Evolutionary conservation across 257 asterid genomes (phyloP).

Genomic region (Solanum dulcamara): DNA sequence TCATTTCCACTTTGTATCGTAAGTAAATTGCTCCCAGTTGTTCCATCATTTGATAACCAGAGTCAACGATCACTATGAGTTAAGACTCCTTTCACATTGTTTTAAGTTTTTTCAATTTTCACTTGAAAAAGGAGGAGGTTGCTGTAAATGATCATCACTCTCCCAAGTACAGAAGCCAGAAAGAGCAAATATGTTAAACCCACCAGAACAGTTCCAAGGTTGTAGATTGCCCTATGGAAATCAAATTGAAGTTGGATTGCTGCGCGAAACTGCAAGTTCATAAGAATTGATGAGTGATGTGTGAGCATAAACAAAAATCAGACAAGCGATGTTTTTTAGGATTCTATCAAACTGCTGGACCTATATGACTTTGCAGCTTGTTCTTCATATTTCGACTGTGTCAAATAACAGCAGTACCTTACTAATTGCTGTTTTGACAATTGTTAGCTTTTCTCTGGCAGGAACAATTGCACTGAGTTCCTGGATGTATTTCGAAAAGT

Average conservation of each 20-base stretch:
- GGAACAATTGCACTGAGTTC: conserved; percentile 98
- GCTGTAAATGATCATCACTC: conserved; percentile 2
- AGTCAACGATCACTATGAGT: too few species aligned
- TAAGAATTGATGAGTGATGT: neutral
- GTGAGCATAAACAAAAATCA: neutral
- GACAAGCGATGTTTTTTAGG: neutral
- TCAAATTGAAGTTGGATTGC: conserved; percentile 96
- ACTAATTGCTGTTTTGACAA: conserved; percentile 88
- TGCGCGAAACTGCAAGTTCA: conserved; percentile 73
- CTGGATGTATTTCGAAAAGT: conserved; percentile 31
- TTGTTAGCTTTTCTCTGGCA: conserved; percentile 91
- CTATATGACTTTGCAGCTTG: neutral
- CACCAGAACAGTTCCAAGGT: conserved; percentile 99
- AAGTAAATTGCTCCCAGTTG: too few species aligned
- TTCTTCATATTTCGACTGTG: neutral
- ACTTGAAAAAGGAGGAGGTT: neutral
- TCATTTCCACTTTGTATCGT: conserved; percentile 1
- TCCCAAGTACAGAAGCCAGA: neutral
- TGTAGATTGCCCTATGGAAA: conserved; percentile 98
- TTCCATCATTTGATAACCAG: too few species aligned
- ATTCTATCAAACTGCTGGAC: neutral
- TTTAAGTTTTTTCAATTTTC: neutral
- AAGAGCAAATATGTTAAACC: conserved; percentile 21
- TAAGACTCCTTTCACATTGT: neutral
- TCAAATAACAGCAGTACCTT: conserved; percentile 41